A percentile compares a stretch with the other conserved stretches of the same genome.
These are phyloP conservation scores for Discostella pseudostelligera DNA, from an alignment of 108 stramenopile genomes.

Conservation along the genomic window DNA sequence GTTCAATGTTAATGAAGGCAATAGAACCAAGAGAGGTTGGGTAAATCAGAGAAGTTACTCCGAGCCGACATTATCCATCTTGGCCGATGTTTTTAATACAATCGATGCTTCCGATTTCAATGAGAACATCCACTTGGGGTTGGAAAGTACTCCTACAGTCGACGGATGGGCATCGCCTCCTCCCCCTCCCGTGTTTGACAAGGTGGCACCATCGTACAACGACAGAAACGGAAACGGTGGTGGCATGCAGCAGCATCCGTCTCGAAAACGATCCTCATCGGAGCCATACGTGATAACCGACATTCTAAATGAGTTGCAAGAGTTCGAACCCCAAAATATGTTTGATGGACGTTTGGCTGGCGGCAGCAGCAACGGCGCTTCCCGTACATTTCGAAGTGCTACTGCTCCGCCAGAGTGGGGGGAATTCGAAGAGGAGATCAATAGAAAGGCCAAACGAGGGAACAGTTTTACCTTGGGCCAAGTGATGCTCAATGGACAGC, in stretches of 20 bases:
- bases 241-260: too few species aligned
- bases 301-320: background rate
- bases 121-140: background rate
- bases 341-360: background rate
- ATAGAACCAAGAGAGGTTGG: background rate
- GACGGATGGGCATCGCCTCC: conserved; percentile 3
- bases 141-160: background rate
- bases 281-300: background rate
- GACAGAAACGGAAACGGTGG: background rate
- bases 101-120: too few species aligned
- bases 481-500: background rate
- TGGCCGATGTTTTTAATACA: conserved; percentile 4
- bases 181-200: background rate
- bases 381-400: background rate
- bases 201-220: background rate
- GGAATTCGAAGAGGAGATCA: background rate
- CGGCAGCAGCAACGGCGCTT: background rate
- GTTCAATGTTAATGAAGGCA: background rate
- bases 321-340: background rate
- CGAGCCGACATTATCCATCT: conserved; percentile 1
- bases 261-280: background rate
- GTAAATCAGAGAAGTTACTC: background rate
- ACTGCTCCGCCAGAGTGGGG: background rate
- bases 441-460: conserved; percentile 1
- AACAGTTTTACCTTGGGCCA: background rate